phyloP scores from a whole-genome alignment of 164 flowering plant species.

The Tetrastigma voinierianum region DNA sequence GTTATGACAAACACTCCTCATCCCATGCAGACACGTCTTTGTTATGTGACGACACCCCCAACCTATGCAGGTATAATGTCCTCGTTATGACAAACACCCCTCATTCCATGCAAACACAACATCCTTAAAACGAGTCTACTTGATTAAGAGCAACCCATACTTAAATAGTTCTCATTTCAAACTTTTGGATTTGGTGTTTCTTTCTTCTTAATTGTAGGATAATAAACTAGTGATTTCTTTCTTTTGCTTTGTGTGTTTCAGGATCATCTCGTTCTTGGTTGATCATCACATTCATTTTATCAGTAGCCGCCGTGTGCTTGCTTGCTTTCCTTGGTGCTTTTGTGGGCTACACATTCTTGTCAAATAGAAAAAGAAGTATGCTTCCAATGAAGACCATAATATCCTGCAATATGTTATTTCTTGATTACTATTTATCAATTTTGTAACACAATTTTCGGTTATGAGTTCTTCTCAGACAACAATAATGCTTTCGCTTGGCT shows the following conservation, averaged over 20 bases:
- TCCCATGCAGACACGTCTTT: too few relatives aligned
- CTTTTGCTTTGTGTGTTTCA: neutral
- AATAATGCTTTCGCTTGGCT: neutral
- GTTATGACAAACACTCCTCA: too few relatives aligned
- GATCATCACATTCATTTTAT: neutral
- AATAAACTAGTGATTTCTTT: neutral
- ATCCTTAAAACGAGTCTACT: too few relatives aligned
- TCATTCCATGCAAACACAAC: too few relatives aligned
- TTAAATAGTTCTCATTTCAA: too few relatives aligned
- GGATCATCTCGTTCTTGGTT: neutral
- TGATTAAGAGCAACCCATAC: too few relatives aligned
- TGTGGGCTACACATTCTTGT: constrained; percentile 13
- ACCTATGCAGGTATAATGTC: too few relatives aligned
- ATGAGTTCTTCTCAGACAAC: neutral
- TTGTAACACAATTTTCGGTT: neutral
- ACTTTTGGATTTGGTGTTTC: neutral
- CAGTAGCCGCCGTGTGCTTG: neutral
- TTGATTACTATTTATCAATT: neutral
- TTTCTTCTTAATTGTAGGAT: neutral
- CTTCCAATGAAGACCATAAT: neutral
- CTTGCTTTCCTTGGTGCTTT: constrained; percentile 16
- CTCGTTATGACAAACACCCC: too few relatives aligned
- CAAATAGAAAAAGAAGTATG: constrained; percentile 21
- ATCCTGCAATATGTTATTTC: neutral
- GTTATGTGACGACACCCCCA: too few relatives aligned